These are phyloP conservation scores for Exsudoporus floridanus DNA, from an alignment of 1,284 basidiomycete genomes.

Conservation along the genomic window DNA sequence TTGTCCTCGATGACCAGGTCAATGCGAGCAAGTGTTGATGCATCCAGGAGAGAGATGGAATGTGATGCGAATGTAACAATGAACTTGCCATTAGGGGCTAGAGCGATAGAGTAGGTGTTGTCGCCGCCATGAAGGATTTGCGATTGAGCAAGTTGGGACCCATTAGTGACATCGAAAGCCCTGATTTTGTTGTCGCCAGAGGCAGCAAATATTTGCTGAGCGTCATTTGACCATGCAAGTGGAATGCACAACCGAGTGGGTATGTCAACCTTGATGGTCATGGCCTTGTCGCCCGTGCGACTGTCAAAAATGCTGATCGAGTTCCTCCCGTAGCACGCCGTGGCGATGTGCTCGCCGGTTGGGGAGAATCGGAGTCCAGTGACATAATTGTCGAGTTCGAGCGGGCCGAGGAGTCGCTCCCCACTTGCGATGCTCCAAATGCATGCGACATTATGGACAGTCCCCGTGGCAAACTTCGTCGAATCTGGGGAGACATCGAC, in stretches of 20 bases:
- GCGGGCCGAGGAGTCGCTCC: background rate
- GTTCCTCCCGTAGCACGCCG: rapidly evolving
- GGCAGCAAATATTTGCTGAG: background rate
- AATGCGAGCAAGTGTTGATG: background rate
- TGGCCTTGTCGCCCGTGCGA: background rate
- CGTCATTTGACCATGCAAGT: background rate
- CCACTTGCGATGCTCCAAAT: background rate
- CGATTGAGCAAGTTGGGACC: background rate
- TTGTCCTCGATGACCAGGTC: background rate
- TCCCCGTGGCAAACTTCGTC: background rate
- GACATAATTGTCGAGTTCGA: rapidly evolving
- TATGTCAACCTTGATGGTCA: background rate
- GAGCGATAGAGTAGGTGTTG: background rate
- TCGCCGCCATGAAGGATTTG: rapidly evolving
- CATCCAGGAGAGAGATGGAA: background rate
- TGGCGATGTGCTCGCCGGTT: background rate
- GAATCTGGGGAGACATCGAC: background rate
- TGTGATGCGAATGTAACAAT: rapidly evolving
- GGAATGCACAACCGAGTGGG: background rate
- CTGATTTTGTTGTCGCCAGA: background rate
- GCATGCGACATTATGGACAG: background rate
- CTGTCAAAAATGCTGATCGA: background rate
- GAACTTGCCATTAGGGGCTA: background rate
- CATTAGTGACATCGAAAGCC: background rate
- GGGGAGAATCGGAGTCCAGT: background rate